Percentiles rank a stretch among this genome's conserved stretches.
Evolutionary conservation across 176 grass and related monocot genomes (phyloP).

Genomic region (Paspalum notatum): DNA sequence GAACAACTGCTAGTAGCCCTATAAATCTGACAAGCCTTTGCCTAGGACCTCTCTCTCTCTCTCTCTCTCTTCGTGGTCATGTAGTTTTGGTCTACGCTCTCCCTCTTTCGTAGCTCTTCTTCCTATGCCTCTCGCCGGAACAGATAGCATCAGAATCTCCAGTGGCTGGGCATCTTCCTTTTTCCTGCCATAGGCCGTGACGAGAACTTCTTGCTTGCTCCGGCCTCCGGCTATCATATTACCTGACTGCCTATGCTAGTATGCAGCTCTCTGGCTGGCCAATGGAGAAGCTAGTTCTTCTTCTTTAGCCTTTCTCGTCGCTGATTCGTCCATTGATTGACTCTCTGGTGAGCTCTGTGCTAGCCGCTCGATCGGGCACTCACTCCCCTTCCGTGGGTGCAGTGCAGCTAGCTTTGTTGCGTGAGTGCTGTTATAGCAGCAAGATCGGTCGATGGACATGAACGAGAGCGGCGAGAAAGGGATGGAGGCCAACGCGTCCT

Average conservation of each 20-base stretch:
- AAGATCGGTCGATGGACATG: constrained; percentile 50
- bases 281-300: constrained; percentile 25
- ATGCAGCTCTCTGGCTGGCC: constrained; percentile 39
- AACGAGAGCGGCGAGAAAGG: constrained; percentile 57
- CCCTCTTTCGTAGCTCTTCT: constrained; percentile 45
- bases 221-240: constrained; percentile 35
- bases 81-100: constrained; percentile 29
- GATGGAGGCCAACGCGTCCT: constrained; percentile 53
- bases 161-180: constrained; percentile 34
- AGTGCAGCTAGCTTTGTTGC: background rate
- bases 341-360: background rate
- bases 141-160: constrained; percentile 50
- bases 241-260: constrained; percentile 14
- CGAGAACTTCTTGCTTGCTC: constrained; percentile 42
- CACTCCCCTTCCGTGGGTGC: background rate
- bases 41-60: constrained; percentile 20
- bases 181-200: constrained; percentile 52
- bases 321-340: constrained; percentile 26
- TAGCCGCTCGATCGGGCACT: background rate
- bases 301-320: constrained; percentile 29
- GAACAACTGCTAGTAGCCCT: constrained; percentile 50
- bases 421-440: background rate
- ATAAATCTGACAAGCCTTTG: constrained; percentile 51
- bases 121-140: constrained; percentile 39
- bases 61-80: background rate